Evolutionary conservation across 208 protist genomes (phyloP), one percentile per base, ranked within the genome.

Genomic region (Leishmania tropica): DNA sequence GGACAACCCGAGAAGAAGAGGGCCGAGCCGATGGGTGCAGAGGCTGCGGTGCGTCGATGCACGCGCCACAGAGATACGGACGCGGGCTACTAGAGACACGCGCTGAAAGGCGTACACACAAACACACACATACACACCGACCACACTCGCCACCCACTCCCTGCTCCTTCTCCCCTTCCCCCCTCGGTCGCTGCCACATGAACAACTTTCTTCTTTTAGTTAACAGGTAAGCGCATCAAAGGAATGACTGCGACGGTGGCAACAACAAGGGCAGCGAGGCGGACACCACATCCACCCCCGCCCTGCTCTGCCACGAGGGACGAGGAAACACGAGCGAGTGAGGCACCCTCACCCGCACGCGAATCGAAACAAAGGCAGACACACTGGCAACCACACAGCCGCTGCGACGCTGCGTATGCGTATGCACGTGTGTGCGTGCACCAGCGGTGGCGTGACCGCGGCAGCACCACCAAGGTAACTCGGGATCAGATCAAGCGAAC

Each of bases 71-170:
- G 56, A 62, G 56, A 11, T 17, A 62, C 56, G 28, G 56, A 31
- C 19, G 56, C 21, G 56, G 58, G 58, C 8, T 24, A 47, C 35
- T 6, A 21, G 68, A 42, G 42, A 73, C 21, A 45, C 68, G 17
- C 3, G 15, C 68, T 73, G 40, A 24, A 73, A 73, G 68, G 35
- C 70, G 68, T n/a, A 73, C 64, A 70, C 7, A 70, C 11, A 70
- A 2, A 70, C 64, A 70, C 11, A 70, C 64, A 13, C 71, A 3
- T 47, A 47, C 64, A 71, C 71, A 3, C 35, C 0, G 2, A n/a
- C 40, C 40, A 56, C 71, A n/a, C 71, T 45, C 40, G 15, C 42
- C 24, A 48, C 71, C 6, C 5, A 40, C 40, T 17, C 62, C 15
- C 62, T 31, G 8, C 62, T 40, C 28, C 28, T 40, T n/a, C 28